These are phyloP conservation scores for Dactylis glomerata DNA, from an alignment of 176 grass and related monocot genomes.

Conservation along the genomic window DNA sequence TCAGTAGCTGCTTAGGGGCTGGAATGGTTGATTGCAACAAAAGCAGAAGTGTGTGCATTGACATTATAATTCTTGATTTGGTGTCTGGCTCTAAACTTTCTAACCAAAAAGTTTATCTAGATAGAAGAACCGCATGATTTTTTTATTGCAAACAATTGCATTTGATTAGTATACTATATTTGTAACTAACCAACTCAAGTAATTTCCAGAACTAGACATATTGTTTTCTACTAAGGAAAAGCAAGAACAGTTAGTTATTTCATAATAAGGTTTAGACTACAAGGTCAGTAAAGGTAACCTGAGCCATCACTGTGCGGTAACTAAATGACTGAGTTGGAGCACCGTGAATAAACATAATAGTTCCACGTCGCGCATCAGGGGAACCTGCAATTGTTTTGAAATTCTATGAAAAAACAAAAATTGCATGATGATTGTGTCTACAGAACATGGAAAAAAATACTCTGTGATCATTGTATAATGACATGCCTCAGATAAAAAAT, in stretches of 20 bases:
- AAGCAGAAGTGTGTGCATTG: neutral
- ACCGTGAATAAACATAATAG: conserved; percentile 86
- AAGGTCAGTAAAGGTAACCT: conserved; percentile 51
- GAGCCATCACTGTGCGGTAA: conserved; percentile 79
- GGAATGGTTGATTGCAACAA: conserved; percentile 20
- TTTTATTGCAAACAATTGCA: neutral
- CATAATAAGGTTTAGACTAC: neutral
- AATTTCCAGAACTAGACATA: neutral
- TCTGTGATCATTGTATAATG: neutral
- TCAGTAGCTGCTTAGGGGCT: conserved; percentile 35
- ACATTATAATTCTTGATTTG: conserved; percentile 11
- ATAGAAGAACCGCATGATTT: neutral
- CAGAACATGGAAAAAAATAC: neutral
- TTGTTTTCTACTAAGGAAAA: neutral
- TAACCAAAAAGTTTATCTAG: neutral
- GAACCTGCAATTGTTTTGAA: conserved; percentile 49
- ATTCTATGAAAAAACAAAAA: conserved; percentile 1
- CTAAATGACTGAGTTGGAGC: conserved; percentile 96
- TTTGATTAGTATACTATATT: neutral
- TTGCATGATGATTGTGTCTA: neutral
- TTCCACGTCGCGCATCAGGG: conserved; percentile 51
- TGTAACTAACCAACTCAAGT: neutral
- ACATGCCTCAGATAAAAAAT: neutral
- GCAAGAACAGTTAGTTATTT: neutral
- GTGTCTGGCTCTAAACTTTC: neutral